Conservation (phyloP, 2,329 filamentous ascomycete genomes). For the Nemania abortiva region DNA sequence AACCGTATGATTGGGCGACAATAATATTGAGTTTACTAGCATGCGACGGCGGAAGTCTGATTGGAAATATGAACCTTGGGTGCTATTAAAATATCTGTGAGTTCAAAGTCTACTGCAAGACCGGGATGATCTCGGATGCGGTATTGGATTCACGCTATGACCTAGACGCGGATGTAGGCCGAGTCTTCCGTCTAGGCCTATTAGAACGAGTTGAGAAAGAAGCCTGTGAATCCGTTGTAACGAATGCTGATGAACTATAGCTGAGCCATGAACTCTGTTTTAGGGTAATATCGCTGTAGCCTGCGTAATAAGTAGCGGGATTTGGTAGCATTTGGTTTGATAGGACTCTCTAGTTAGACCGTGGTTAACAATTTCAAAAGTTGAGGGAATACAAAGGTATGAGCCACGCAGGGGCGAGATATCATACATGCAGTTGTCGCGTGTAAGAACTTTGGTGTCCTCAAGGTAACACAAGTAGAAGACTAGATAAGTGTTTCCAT, state of each 20-base stretch:
- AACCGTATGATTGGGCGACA: slow-evolving; percentile 24
- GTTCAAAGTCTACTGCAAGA: slow-evolving; percentile 16
- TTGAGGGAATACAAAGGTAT: slow-evolving; percentile 3
- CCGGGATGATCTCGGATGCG: slow-evolving; percentile 26
- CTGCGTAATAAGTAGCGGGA: neutral
- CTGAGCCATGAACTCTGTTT: slow-evolving; percentile 2
- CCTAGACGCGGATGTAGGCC: slow-evolving; percentile 17
- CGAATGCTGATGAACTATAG: slow-evolving; percentile 1
- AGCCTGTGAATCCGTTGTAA: slow-evolving; percentile 6
- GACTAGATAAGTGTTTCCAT: neutral
- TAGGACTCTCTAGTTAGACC: neutral
- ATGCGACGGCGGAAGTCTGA: slow-evolving; percentile 40
- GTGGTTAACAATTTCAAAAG: slow-evolving; percentile 8
- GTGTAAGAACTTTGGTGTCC: slow-evolving; percentile 3
- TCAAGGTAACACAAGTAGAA: neutral
- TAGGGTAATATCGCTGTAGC: neutral
- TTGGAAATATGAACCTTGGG: slow-evolving; percentile 32
- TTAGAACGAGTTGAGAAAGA: slow-evolving; percentile 18
- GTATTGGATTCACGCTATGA: slow-evolving; percentile 25
- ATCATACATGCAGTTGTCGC: slow-evolving; percentile 1
- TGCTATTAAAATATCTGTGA: slow-evolving; percentile 15
- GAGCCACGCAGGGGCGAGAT: neutral
- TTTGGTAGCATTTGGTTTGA: slow-evolving; percentile 3
- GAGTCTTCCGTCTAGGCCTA: slow-evolving; percentile 28
- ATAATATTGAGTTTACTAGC: slow-evolving; percentile 36